Evolutionary conservation across 352 stramenopile species (phyloP), one percentile per base, ranked within the genome.

Genomic region (Phytopythium delawarense): DNA sequence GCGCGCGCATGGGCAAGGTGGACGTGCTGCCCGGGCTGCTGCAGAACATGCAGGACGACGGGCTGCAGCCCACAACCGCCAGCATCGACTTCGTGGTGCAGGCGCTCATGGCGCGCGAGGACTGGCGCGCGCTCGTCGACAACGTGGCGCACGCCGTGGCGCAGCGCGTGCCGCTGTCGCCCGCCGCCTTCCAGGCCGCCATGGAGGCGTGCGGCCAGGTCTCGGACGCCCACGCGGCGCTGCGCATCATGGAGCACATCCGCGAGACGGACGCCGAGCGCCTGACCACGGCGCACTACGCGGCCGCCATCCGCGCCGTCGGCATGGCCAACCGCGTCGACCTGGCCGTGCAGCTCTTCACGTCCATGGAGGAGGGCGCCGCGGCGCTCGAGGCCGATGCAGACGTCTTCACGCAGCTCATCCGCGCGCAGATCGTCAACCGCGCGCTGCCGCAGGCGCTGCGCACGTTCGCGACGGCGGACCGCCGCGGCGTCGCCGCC

Each of bases 61-160:
- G 76, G 55, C 69, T 94, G 18, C 61, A 71, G 39, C 78, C 86
- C 23, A 93, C 84, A 2, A 70, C 73, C 58, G 72, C 74, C 44
- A 92, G 80, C 8, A 75, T 94, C 49, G 86, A 94, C 71, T 87
- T 91, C 54, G 78, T 92, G 48, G 80, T 92, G 63, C 86, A 94
- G 62, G 77, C 81, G 20, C 89, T 91, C 56, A 61, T 94, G 65
- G 79, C 80, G 25, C 79, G 79, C 58, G 76, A 90, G 40, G 72
- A 90, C 48, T 89, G 80, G 79, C 59, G 73, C 1, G 69, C 81
- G 34, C 79, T 94, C 28, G 78, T 86, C 9, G 66, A 79, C 16
- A 57, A 87, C 21, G 79, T 76, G 18, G 67, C 69, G 34, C 69
- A 83, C 11, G 66, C 75, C 12, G 78, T 75, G 8, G 48, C 55